Percentiles rank a stretch among this genome's conserved stretches.
These are phyloP conservation scores for Chimonanthus salicifolius DNA, from an alignment of 164 flowering plant genomes.

Conservation along the genomic window DNA sequence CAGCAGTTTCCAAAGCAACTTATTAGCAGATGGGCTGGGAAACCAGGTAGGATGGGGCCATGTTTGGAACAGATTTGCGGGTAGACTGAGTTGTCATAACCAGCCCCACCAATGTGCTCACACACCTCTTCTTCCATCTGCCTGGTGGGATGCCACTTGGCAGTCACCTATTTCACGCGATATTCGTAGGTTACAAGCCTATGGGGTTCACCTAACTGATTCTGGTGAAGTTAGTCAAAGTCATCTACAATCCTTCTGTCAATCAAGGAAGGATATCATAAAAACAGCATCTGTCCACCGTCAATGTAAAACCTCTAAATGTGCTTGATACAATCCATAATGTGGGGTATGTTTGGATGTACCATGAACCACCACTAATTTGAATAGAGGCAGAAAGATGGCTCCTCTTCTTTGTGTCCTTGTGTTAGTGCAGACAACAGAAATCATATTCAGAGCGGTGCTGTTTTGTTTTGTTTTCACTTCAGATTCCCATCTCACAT, in stretches of 20 bases:
- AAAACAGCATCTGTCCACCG: constrained; percentile 27
- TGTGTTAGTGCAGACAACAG: not conserved
- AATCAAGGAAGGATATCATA: constrained; percentile 33
- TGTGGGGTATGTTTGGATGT: not conserved
- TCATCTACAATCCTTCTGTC: constrained; percentile 55
- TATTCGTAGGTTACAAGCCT: constrained; percentile 48
- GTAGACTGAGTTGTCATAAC: constrained; percentile 72
- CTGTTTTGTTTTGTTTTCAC: not conserved
- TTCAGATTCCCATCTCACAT: no score
- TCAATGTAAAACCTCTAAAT: constrained; percentile 14
- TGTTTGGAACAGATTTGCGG: constrained; percentile 92
- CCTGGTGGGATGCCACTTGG: constrained; percentile 97
- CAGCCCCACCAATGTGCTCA: constrained; percentile 76
- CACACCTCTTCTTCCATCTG: constrained; percentile 88
- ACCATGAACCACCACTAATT: not conserved
- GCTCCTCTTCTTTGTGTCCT: not conserved
- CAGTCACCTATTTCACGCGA: constrained; percentile 89
- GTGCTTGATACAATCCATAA: constrained; percentile 8
- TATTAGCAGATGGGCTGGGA: constrained; percentile 60
- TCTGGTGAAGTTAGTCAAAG: constrained; percentile 57
- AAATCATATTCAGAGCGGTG: not conserved
- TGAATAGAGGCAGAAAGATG: not conserved
- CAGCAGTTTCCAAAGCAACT: constrained; percentile 88
- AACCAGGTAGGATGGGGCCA: constrained; percentile 95
- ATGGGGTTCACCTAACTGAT: constrained; percentile 59